Conservation (phyloP, 176 grass and related monocot species). For the Panicum miliaceum region DNA sequence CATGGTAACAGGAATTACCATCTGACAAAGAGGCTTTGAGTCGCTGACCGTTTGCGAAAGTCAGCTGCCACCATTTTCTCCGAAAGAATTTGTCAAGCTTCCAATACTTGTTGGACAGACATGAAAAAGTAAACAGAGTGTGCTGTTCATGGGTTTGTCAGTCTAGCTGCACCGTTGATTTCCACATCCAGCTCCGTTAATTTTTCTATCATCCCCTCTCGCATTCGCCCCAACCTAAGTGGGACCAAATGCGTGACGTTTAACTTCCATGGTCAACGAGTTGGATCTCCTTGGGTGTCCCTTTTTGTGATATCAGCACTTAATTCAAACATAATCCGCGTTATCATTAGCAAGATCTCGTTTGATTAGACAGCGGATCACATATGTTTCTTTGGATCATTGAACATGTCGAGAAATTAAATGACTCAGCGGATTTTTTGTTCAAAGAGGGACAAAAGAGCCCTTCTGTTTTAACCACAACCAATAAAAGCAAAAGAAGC, state of each 20-base stretch:
- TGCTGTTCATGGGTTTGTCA: background rate
- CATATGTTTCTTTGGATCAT: background rate
- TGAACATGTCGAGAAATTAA: slow-evolving; percentile 10
- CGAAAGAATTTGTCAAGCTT: background rate
- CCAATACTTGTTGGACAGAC: too few relatives aligned
- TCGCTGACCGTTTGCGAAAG: background rate
- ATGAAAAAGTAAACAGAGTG: background rate
- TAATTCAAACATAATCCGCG: background rate
- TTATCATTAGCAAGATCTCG: background rate
- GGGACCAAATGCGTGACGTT: background rate
- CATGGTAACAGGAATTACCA: background rate
- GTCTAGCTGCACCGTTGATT: background rate
- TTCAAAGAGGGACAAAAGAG: background rate
- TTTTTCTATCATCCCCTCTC: background rate
- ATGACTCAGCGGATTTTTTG: background rate
- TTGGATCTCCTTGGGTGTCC: background rate
- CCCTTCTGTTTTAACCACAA: background rate
- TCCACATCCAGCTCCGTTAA: background rate
- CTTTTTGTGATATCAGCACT: background rate
- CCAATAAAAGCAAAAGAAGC: background rate
- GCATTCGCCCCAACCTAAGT: background rate
- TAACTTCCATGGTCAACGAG: background rate
- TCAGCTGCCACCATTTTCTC: background rate
- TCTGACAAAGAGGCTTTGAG: background rate
- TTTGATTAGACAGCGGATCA: background rate